Evolutionary conservation across 179 eudicot genomes (phyloP), one percentile per base, ranked within the genome.

Genomic region (Amaranthus tricolor): DNA sequence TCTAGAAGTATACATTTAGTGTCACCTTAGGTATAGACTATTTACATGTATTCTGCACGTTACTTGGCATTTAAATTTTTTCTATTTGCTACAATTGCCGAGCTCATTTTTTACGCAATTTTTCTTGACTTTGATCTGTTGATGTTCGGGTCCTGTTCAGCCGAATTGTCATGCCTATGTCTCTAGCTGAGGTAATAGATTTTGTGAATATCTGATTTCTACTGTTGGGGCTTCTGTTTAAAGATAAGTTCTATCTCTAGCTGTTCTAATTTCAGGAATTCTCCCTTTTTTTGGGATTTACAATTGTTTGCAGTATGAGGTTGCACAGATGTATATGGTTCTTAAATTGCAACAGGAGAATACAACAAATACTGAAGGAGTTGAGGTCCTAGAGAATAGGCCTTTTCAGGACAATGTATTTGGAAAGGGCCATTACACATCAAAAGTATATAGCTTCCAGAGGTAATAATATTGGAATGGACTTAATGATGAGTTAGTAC

Each of bases 131-230:
- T 57, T 40, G 66, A 24, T 51, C 66, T 75, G 51, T 68, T 61
- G 72, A 10, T 58, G 44, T 15, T 50, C 62, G 85, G 84, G 76
- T 44, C 51, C 13, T 12, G 16, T 69, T n/a, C 62, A 88, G 91
- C 74, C 93, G 93, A 64, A 82, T 89, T 82, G 87, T 89, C 64
- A 87, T 89, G 93, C 93, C 93, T 40, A 72, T 89, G 85, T 84
- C 93, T 21, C 68, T 87, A 31, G 88, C 85, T 59, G 93, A 89
- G 93, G 93, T 89, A 82, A 53, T 54, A 69, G 9, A 61, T 52
- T 19, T 51, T 68, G 45, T 44, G 5, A 17, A 43, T 6, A 5
- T 24, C 19, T 7, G 11, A 17, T 40, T 53, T 44, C 61, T 63
- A 31, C 5, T 62, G 31, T 0, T 62, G 8, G 49, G 44, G 6